Evolutionary conservation across 1,139 yeast genomes (phyloP).

Genomic region (Entelexis paramagnoliae): DNA sequence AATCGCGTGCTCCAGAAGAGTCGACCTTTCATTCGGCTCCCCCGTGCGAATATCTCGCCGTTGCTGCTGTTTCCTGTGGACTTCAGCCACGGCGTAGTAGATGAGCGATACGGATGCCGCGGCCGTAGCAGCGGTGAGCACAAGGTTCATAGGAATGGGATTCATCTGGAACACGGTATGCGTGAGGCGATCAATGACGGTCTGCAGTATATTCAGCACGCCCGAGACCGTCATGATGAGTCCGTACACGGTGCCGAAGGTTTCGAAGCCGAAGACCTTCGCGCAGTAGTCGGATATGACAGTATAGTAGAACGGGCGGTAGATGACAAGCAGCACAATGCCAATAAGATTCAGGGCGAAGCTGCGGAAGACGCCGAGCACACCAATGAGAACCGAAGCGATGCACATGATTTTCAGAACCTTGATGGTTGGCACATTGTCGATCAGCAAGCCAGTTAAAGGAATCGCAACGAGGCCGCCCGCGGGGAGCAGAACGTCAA

Average conservation of each 20-base stretch:
- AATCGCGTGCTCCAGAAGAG: neutral
- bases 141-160: conserved; percentile 64
- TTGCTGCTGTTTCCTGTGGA: neutral
- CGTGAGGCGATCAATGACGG: conserved; percentile 56
- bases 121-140: conserved; percentile 45
- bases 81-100: neutral
- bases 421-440: conserved; percentile 55
- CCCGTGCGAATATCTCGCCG: neutral
- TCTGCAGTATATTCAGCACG: conserved; percentile 59
- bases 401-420: conserved; percentile 43
- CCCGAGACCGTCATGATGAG: conserved; percentile 75
- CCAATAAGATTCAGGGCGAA: conserved; percentile 43
- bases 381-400: conserved; percentile 12
- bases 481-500: conserved; percentile 44
- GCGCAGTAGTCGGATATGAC: conserved; percentile 86
- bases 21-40: neutral
- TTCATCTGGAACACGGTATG: conserved; percentile 50
- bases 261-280: conserved; percentile 83
- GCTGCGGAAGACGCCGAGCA: conserved; percentile 26
- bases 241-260: conserved; percentile 90
- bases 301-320: conserved; percentile 86
- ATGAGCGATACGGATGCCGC: conserved; percentile 24
- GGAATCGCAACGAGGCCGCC: conserved; percentile 85
- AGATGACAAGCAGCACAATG: conserved; percentile 60
- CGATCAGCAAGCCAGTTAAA: conserved; percentile 71